Evolutionary conservation across 768 basidiomycete genomes (phyloP), one percentile per base, ranked within the genome.

Genomic region (Coprinellus micaceus): DNA sequence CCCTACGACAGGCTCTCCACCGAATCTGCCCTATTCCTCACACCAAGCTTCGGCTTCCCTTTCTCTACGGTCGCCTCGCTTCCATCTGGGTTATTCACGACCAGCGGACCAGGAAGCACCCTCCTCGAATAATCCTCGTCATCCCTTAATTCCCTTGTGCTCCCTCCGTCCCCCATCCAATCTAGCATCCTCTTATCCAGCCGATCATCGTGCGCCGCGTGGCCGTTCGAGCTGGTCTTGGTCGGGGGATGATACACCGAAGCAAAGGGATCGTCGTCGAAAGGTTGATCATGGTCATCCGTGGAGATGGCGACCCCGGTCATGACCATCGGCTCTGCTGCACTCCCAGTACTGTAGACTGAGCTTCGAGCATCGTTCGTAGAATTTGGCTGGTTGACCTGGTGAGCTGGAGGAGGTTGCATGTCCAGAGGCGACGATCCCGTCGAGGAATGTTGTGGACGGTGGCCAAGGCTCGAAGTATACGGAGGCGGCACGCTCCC

Each of bases 111-210:
- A n/a, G n/a, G 49, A 4, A 57, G 46, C 24, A 57, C 44, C 44
- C 50, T 44, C 40, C 78, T 72, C 21, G 77, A 79, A 69, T 83
- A 82, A 58, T 83, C 84, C 58, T 82, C 79, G 26, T 81, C 77
- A 60, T 85, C 82, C 58, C 68, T 71, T 44, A 76, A 64, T 44
- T 68, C 74, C 57, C 62, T 60, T 28, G 65, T 63, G 17, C 68
- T 67, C 29, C 61, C 64, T 25, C 63, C 65, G 26, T 71, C 69
- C 25, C 67, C 64, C 26, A 59, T 62, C 41, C 61, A 59, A 58
- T 66, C 62, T 62, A 72, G 56, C 71, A 60, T 82, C 78, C 19
- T 50, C 28, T 13, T 39, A 30, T 26, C 54, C 29, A 50, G 51
- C 46, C 28, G 24, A 37, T 39, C 13, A 52, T 57, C 45, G 30